Conservation (phyloP, 1,284 basidiomycete species). For the Austroboletus novae-zelandiae region DNA sequence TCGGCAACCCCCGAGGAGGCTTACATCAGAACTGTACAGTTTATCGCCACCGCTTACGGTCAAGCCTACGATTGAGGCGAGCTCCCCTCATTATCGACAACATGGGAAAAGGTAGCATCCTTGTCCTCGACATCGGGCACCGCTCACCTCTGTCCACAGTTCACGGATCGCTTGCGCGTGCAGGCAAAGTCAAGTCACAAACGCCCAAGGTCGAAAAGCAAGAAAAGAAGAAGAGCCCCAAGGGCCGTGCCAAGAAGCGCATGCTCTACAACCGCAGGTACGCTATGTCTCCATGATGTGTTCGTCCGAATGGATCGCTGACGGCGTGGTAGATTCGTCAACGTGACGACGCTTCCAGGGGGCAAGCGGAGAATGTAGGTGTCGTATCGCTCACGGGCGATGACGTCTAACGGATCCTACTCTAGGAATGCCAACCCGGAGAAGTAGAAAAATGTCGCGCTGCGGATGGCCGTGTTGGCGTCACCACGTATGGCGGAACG, state of each 20-base stretch:
- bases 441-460: constrained; percentile 50
- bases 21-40: constrained; percentile 27
- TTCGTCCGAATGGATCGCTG: too few relatives aligned
- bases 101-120: constrained; percentile 62
- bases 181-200: constrained; percentile 99
- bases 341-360: constrained; percentile 83
- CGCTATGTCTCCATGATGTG: constrained; percentile 23
- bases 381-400: constrained; percentile 24
- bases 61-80: constrained; percentile 12
- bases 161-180: constrained; percentile 99
- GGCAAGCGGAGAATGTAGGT: constrained; percentile 67
- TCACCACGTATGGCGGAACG: constrained; percentile 13
- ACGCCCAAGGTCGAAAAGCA: constrained; percentile 95
- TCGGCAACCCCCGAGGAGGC: constrained; percentile 8
- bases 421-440: constrained; percentile 81
- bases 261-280: constrained; percentile 91
- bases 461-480: constrained; percentile 8
- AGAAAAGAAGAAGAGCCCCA: constrained; percentile 95
- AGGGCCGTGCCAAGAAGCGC: constrained; percentile 96
- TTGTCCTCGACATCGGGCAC: background rate
- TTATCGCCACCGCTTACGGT: constrained; percentile 13
- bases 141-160: constrained; percentile 48
- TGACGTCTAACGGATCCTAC: constrained; percentile 70
- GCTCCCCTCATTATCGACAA: constrained; percentile 42
- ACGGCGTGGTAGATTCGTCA: constrained; percentile 73